Base-by-base conservation (phyloP, 148 eudicot species). In the Rhododendron simsii region DNA sequence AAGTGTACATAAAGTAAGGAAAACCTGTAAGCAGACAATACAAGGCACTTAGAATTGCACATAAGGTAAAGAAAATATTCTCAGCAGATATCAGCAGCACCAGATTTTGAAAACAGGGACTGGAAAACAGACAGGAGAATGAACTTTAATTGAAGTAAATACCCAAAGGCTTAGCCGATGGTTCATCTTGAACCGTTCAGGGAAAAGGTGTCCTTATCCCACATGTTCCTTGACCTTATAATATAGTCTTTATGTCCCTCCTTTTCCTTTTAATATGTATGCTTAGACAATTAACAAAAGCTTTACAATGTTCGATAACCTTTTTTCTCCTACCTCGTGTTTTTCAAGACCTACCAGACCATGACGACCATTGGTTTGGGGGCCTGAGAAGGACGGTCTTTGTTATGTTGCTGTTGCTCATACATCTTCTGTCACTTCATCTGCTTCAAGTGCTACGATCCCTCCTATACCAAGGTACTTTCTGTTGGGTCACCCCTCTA, bases 1-100 rank as follows among this genome's bases (percentile, higher is more conserved):
- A 78, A 91, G 90, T 35, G 99, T 96, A 88, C 99, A 96, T 2
- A 96, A 30, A 37, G 91, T 82, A 88, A 96, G 92, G 89, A 96
- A 95, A 75, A 92, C 88, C 99, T 96, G 92, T 65, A 83, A 47
- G 76, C 61, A 87, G 39, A 39, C 83, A 57, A 82, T 8, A 85
- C 33, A 48, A 85, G 65, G 33, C 20, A 30, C 78, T 84, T 55
- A 26, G 23, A 44, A 26, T 73, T 79, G 67, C 51, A 30, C 4
- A 79, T 33, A 9, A 39, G 44, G 2, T 9, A 73, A 61, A 51
- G 2, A 79, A 80, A 37, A 30, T 77, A 21, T 26, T 81, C 26
- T 15, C 7, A 78, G 76, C 39, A 71, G 37, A 86, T 16, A 44
- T 74, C 16, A 48, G 67, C 30, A 35, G 67, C 81, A 10, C 39